Evolutionary conservation across 2,329 filamentous ascomycete species (phyloP).

Genomic region (Penicillium vulpinum): DNA sequence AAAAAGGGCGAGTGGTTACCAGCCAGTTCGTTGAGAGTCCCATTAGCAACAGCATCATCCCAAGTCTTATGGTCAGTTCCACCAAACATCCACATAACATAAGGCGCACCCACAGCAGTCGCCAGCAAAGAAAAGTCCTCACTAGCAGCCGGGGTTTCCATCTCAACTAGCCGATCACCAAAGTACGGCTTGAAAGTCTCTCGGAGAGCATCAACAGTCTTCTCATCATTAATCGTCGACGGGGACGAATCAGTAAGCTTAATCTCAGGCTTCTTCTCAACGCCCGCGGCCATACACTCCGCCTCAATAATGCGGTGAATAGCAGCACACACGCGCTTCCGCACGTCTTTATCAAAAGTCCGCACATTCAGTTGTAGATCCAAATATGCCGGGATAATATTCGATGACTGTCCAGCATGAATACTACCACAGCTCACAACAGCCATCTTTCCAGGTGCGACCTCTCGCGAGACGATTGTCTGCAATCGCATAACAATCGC

Average conservation of each 20-base stretch:
- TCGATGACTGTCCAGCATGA: constrained; percentile 45
- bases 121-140: constrained; percentile 62
- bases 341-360: constrained; percentile 32
- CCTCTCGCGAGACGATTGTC: constrained; percentile 42
- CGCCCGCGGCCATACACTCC: constrained; percentile 54
- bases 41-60: constrained; percentile 51
- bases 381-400: constrained; percentile 48
- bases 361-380: constrained; percentile 47
- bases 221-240: constrained; percentile 54
- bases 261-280: constrained; percentile 47
- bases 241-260: constrained; percentile 48
- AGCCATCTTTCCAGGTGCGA: constrained; percentile 41
- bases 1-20: constrained; percentile 61
- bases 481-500: constrained; percentile 45
- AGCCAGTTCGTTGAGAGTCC: constrained; percentile 51
- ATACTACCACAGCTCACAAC: constrained; percentile 50
- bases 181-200: constrained; percentile 52
- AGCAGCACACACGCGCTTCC: constrained; percentile 37
- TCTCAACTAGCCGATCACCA: constrained; percentile 37
- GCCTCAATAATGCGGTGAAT: constrained; percentile 52
- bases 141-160: constrained; percentile 47
- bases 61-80: constrained; percentile 51
- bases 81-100: constrained; percentile 58
- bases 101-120: constrained; percentile 51
- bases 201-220: constrained; percentile 45